These are phyloP conservation scores for Oidium heveae DNA, from an alignment of 2,329 filamentous ascomycete genomes.

Conservation along the genomic window DNA sequence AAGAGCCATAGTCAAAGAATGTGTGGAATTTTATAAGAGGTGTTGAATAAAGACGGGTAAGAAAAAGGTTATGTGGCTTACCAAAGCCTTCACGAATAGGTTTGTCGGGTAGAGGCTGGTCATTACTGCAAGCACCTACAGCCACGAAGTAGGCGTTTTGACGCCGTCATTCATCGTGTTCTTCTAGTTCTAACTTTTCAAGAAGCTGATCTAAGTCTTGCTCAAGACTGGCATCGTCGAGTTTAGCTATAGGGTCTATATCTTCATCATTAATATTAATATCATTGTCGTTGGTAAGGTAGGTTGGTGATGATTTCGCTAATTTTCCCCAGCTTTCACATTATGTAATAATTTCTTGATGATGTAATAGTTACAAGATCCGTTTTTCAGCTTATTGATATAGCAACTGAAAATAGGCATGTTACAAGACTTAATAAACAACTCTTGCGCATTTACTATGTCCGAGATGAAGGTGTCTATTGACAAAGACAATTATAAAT, in stretches of 20 bases:
- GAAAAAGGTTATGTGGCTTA: not conserved
- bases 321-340: too few species aligned
- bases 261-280: not conserved
- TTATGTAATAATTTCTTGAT: too few species aligned
- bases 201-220: not conserved
- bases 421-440: too few species aligned
- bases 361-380: too few species aligned
- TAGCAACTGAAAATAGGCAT: too few species aligned
- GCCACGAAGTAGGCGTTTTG: not conserved
- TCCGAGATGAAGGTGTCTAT: too few species aligned
- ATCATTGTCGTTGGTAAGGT: not conserved
- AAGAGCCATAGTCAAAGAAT: not conserved
- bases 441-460: too few species aligned
- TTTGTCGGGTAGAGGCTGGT: not conserved
- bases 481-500: too few species aligned
- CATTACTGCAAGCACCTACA: not conserved
- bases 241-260: not conserved
- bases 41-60: not conserved
- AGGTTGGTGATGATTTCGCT: too few species aligned
- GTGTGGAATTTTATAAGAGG: not conserved
- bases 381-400: too few species aligned
- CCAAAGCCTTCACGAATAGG: not conserved
- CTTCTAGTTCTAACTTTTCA: not conserved
- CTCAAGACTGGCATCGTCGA: not conserved
- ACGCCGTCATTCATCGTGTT: not conserved